Evolutionary conservation across 805 yeast species (phyloP).

Genomic region (Priceomyces haplophilus): DNA sequence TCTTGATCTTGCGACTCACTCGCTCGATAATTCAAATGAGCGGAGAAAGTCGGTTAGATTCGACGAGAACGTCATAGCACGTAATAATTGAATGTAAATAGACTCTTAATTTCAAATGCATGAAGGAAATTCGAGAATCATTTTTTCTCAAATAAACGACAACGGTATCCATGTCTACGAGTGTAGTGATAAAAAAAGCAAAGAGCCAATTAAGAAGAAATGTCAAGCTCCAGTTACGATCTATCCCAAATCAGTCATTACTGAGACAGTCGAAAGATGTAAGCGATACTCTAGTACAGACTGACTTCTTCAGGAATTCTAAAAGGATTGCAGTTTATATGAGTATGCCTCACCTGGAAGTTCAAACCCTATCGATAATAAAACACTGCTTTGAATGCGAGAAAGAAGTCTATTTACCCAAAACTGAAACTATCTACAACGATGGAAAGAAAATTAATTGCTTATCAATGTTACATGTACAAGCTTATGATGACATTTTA

Average conservation of each 20-base stretch:
- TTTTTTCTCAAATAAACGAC: neutral
- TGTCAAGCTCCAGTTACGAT: conserved; percentile 19
- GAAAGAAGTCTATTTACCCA: conserved; percentile 59
- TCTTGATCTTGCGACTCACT: conserved; percentile 46
- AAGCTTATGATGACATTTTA: conserved; percentile 38
- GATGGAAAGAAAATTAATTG: conserved; percentile 35
- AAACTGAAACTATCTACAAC: conserved; percentile 34
- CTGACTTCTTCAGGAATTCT: conserved; percentile 43
- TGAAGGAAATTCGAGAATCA: neutral
- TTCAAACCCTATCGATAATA: conserved; percentile 58
- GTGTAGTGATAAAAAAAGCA: conserved; percentile 12
- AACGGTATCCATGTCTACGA: conserved; percentile 2
- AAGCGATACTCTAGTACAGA: conserved; percentile 13
- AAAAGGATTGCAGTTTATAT: conserved; percentile 61
- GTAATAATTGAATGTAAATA: conserved; percentile 14
- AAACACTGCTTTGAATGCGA: conserved; percentile 45
- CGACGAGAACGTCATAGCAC: conserved; percentile 58
- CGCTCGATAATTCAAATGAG: conserved; percentile 24
- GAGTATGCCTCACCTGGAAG: conserved; percentile 73
- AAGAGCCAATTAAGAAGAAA: conserved; percentile 24
- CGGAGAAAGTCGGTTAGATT: conserved; percentile 67
- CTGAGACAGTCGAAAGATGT: conserved; percentile 25
- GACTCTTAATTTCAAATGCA: neutral
- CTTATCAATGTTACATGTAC: conserved; percentile 56
- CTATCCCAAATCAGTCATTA: conserved; percentile 16